Percentiles rank a stretch among this genome's conserved stretches.
Conservation (phyloP, 768 basidiomycete species). For the Tephrocybe sp. region DNA sequence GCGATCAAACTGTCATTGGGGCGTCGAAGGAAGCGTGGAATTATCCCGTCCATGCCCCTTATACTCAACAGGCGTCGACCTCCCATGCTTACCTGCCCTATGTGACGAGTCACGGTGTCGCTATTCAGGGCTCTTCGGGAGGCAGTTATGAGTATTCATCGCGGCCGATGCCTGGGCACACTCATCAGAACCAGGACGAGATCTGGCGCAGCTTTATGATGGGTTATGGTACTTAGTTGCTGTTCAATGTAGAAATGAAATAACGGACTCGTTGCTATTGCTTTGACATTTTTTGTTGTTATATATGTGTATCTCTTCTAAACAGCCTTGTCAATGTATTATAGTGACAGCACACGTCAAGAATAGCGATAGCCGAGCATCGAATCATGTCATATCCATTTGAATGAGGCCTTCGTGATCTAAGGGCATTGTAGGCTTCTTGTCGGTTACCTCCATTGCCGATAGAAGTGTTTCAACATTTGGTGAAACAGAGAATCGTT, state of each 20-base stretch:
- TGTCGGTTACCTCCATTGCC: slow-evolving; percentile 60
- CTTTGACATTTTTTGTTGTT: background rate
- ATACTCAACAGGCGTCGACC: slow-evolving; percentile 6
- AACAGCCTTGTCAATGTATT: no score
- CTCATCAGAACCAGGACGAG: slow-evolving; percentile 33
- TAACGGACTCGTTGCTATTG: background rate
- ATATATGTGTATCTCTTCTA: background rate
- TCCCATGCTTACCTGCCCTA: slow-evolving; percentile 7
- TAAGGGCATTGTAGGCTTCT: slow-evolving; percentile 23
- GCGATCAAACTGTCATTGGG: slow-evolving; percentile 6
- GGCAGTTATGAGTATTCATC: slow-evolving; percentile 3
- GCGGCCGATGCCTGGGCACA: slow-evolving; percentile 14
- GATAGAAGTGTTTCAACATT: slow-evolving; percentile 74
- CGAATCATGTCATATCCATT: slow-evolving; percentile 47
- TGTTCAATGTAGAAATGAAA: background rate
- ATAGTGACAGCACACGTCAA: no score
- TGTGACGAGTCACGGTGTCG: background rate
- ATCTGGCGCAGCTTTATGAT: slow-evolving; percentile 38
- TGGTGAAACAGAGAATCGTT: slow-evolving; percentile 82
- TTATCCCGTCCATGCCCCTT: background rate
- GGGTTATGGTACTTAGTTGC: slow-evolving; percentile 23
- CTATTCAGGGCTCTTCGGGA: background rate
- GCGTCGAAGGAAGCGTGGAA: background rate
- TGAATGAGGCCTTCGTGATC: slow-evolving; percentile 50
- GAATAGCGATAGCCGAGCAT: no score